Evolutionary conservation across 2,329 filamentous ascomycete species (phyloP).

Genomic region (Diaporthe nobilis): DNA sequence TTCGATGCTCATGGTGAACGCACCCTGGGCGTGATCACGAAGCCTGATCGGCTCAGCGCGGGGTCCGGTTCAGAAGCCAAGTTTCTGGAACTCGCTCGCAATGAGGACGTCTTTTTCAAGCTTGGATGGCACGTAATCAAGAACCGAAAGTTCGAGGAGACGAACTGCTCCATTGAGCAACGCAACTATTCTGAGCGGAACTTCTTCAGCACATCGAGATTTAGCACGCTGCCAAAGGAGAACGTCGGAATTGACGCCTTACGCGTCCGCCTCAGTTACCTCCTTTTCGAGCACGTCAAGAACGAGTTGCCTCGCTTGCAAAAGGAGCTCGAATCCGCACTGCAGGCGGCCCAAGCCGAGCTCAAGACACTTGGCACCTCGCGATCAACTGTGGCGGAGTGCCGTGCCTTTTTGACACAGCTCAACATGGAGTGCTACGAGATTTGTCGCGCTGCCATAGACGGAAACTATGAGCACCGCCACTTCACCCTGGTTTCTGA

Average conservation of each 20-base stretch:
- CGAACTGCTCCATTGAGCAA: neutral
- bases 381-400: neutral
- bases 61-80: slow-evolving; percentile 11
- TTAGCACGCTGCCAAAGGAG: slow-evolving; percentile 4
- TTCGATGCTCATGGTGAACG: slow-evolving; percentile 18
- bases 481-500: neutral
- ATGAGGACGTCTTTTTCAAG: slow-evolving; percentile 42
- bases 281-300: slow-evolving; percentile 32
- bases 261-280: neutral
- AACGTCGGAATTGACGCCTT: slow-evolving; percentile 24
- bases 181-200: neutral
- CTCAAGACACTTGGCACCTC: neutral
- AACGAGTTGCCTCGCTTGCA: slow-evolving; percentile 25
- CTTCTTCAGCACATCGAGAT: slow-evolving; percentile 5
- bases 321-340: neutral
- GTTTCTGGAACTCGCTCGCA: slow-evolving; percentile 29
- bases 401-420: neutral
- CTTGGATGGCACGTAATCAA: slow-evolving; percentile 62
- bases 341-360: neutral
- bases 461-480: slow-evolving; percentile 20
- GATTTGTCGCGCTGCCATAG: neutral
- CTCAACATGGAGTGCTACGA: slow-evolving; percentile 36
- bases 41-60: slow-evolving; percentile 2
- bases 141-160: slow-evolving; percentile 71
- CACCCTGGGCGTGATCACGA: slow-evolving; percentile 34